Evolutionary conservation across 345 rosid species (phyloP), one percentile per base, ranked within the genome.

Genomic region (Hirschfeldia incana): DNA sequence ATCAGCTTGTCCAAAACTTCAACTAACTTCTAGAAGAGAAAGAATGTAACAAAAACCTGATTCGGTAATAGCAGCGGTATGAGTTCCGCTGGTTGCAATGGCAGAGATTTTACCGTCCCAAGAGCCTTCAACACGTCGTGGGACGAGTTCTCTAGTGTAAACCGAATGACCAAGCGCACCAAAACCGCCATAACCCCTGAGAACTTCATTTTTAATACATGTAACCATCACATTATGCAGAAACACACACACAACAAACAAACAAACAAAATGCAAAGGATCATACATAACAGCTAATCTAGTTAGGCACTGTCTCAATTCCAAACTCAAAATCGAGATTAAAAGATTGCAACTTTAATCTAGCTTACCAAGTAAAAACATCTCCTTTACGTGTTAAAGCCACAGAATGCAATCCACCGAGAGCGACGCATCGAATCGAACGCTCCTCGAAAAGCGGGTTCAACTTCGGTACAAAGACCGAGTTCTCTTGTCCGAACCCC

Each of bases 141-240:
- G 99, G 6, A 91, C 73, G 10, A 91, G 85, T 83, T 95, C 99
- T 80, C 96, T 85, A 34, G 85, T 88, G 83, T 91, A 93, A 81
- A 95, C 98, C 28, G 86, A 81, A 83, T 95, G 99, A 1, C 99
- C 97, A 66, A 93, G 89, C 3, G 99, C 98, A 78, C 98, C 98
- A 84, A 95, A 93, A 39, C 99, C 98, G 21, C 97, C 99, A 85
- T 93, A 91, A 21, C 98, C 98, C 97, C 97, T 92, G 87, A 68
- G 83, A 80, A 78, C 93, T 93, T 87, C 86, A 86, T 77, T 79
- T 82, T 61, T 65, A 68, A 79, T 69, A 67, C 34, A 83, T 61
- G 78, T 68, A 69, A 73, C 63, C 74, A 81, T 76, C 84, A 76
- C 69, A 76, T 57, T 70, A 42, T 51, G 79, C 76, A 75, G 68